Percentiles rank a stretch among this genome's conserved stretches.
Conservation (phyloP, 257 asterid species). For the Eustoma russellianum region DNA sequence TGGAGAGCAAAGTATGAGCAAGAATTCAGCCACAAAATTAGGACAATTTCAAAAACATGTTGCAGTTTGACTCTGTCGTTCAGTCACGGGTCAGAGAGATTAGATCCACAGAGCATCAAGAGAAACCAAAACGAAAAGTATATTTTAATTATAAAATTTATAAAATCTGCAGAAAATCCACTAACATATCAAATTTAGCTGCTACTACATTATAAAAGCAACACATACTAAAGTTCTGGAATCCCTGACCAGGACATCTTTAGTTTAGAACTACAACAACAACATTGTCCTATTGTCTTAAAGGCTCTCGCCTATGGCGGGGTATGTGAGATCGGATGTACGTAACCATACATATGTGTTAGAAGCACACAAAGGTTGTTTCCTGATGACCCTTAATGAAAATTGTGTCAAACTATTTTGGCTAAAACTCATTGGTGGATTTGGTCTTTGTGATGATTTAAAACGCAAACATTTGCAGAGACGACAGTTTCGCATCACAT, state of each 20-base stretch:
- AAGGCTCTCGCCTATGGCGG: too few relatives aligned
- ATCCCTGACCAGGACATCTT: neutral
- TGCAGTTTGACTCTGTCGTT: neutral
- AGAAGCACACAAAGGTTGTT: too few relatives aligned
- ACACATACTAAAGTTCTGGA: neutral
- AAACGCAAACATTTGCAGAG: neutral
- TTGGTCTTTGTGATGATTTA: neutral
- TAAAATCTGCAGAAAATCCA: slow-evolving; percentile 8
- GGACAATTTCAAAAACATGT: slow-evolving; percentile 1
- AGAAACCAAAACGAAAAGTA: neutral
- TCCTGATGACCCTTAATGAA: too few relatives aligned
- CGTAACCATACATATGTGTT: too few relatives aligned
- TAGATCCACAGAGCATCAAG: neutral
- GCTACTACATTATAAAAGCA: neutral
- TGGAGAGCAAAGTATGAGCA: neutral
- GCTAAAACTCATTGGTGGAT: slow-evolving; percentile 2
- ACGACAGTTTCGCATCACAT: slow-evolving; percentile 14
- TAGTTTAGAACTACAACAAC: too few relatives aligned
- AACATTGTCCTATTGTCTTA: too few relatives aligned
- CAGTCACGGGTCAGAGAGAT: neutral
- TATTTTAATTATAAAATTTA: neutral
- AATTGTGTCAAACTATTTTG: too few relatives aligned
- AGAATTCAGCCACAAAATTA: neutral
- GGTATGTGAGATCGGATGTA: too few relatives aligned
- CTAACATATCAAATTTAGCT: neutral